Conservation (phyloP, 1,284 basidiomycete genomes). For the Ganoderma resinaceum region DNA sequence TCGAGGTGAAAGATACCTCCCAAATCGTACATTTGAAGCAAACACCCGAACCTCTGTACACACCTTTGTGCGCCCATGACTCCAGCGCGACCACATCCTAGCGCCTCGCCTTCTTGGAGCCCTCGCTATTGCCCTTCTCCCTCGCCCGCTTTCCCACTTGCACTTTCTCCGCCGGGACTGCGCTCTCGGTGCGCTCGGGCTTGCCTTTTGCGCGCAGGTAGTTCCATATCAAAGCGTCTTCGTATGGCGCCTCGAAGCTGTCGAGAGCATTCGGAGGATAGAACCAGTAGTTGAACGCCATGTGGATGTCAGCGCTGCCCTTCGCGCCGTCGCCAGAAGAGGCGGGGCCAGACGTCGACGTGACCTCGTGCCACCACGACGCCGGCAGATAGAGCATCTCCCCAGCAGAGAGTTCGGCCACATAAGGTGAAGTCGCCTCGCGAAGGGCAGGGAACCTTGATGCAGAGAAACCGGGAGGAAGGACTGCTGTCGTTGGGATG, state of each 20-base stretch:
- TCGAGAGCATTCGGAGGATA: conserved; percentile 42
- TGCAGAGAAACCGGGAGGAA: conserved; percentile 24
- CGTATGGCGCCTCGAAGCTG: conserved; percentile 39
- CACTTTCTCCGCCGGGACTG: conserved; percentile 15
- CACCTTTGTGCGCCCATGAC: neutral
- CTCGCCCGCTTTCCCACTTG: conserved; percentile 19
- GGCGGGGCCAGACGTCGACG: conserved; percentile 35
- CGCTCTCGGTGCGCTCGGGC: neutral
- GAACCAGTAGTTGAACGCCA: conserved; percentile 48
- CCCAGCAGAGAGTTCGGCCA: conserved; percentile 41
- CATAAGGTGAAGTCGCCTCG: conserved; percentile 38
- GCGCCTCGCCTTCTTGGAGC: conserved; percentile 24
- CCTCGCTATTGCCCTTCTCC: conserved; percentile 11
- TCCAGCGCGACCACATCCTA: conserved; percentile 3
- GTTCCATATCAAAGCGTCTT: conserved; percentile 40
- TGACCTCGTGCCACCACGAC: conserved; percentile 46
- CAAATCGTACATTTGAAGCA: neutral
- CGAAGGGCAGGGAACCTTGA: conserved; percentile 33
- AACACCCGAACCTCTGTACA: neutral
- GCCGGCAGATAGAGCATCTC: conserved; percentile 44
- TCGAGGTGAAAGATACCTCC: neutral
- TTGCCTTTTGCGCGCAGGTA: conserved; percentile 32
- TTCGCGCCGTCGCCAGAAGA: conserved; percentile 13
- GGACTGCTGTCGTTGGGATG: conserved; percentile 39
- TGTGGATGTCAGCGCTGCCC: conserved; percentile 36